A percentile compares a stretch with the other conserved stretches of the same genome.
phyloP scores from a whole-genome alignment of 129 eudicot genomes.

The carrot (Daucus carota) region DNA sequence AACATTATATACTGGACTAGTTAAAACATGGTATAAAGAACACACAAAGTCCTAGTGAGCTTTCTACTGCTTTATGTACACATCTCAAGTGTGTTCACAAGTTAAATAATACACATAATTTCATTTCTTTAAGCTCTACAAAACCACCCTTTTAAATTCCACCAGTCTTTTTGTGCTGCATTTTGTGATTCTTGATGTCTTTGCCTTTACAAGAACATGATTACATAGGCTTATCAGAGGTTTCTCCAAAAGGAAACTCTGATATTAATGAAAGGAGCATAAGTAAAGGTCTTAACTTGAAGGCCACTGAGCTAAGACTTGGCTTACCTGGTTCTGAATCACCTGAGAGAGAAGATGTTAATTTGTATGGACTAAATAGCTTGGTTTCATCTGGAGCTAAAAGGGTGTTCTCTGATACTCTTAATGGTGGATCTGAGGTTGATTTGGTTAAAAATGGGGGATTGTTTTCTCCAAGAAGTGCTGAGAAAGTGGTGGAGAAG shows the following conservation, averaged over 20 bases:
- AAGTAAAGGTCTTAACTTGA: slow-evolving; percentile 40
- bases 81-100: not conserved
- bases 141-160: not conserved
- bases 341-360: slow-evolving; percentile 39
- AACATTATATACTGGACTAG: not conserved
- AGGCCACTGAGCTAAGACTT: slow-evolving; percentile 75
- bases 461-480: slow-evolving; percentile 34
- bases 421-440: slow-evolving; percentile 43
- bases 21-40: not conserved
- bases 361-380: slow-evolving; percentile 11
- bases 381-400: slow-evolving; percentile 49
- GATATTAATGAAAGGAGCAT: slow-evolving; percentile 21
- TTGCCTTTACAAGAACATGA: slow-evolving; percentile 25
- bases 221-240: slow-evolving; percentile 18
- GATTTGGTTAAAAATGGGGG: slow-evolving; percentile 42
- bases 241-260: slow-evolving; percentile 31
- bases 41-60: not conserved
- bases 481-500: slow-evolving; percentile 41
- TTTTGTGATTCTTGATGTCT: slow-evolving; percentile 26
- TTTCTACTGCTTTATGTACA: not conserved
- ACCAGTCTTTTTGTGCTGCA: not conserved
- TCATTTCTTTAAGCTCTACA: not conserved
- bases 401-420: slow-evolving; percentile 56
- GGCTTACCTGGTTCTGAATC: slow-evolving; percentile 85
- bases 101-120: not conserved